Base-by-base conservation (phyloP, 495 filamentous ascomycete genomes). In the Cryomyces minteri region DNA sequence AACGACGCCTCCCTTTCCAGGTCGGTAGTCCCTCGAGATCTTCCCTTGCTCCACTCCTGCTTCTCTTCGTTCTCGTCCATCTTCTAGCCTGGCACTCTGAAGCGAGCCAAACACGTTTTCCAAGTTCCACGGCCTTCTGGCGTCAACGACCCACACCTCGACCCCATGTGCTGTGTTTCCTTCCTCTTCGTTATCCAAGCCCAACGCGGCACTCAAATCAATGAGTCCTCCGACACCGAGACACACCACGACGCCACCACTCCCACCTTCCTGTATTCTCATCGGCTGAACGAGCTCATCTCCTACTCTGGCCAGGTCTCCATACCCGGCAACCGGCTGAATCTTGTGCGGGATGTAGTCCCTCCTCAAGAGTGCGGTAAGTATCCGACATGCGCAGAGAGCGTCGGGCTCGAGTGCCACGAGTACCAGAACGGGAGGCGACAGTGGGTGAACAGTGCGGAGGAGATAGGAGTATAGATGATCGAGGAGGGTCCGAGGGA, bases 341-440 rank as follows among this genome's bases (percentile, higher is more conserved):
- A 96, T 93, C 68, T 94, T 95, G 64, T 96, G 88, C n/a, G 80
- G 80, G 51, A 98, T 92, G 58, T 88, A 96, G 68, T 98, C 90
- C 67, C 85, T 81, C 67, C 88, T 94, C 43, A 98, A 70, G 12
- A 96, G 72, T 10, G 77, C 72, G 1, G 90, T 90, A 11, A 98
- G 74, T 45, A 98, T 96, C 43, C 88, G 86, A 55, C 85, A 88
- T 43, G 88, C 92, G 64, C 90, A 96, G 33, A 98, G 77, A 43
- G 88, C 82, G 67, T 98, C 90, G 40, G 88, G 84, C 59, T 94
- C 90, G 56, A 96, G 80, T 31, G 88, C 83, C 48, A 85, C 86
- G 41, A 98, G 78, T 46, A 98, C 76, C n/a, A 96, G 71, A 49
- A 96, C 83, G 4, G 85, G 84, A 36, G 88, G 81, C 4, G 85